A percentile compares a stretch with the other conserved stretches of the same genome.
These are phyloP conservation scores for Metschnikowia continentalis DNA, from an alignment of 805 yeast species.

Conservation along the genomic window DNA sequence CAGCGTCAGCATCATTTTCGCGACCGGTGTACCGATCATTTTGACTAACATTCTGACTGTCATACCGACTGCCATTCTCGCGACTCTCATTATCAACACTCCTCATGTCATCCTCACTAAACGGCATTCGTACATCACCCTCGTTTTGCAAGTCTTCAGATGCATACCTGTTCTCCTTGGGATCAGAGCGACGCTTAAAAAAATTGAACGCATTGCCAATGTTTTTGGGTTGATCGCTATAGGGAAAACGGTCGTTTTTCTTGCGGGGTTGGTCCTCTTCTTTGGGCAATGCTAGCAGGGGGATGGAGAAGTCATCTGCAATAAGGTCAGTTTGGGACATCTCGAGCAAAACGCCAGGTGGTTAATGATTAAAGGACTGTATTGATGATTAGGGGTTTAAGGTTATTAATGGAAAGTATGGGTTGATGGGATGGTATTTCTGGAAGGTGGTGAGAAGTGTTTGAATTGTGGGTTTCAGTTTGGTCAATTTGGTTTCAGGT, in stretches of 20 bases:
- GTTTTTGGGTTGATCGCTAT: constrained; percentile 16
- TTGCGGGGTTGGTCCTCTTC: neutral
- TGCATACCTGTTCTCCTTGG: constrained; percentile 29
- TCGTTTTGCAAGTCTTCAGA: constrained; percentile 28
- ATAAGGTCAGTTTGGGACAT: constrained; percentile 3
- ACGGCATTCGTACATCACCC: constrained; percentile 20
- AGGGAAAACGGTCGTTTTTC: constrained; percentile 1
- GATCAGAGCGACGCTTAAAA: constrained; percentile 25
- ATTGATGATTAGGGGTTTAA: too few species aligned
- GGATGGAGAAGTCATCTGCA: constrained; percentile 7
- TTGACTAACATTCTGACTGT: neutral
- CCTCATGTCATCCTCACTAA: constrained; percentile 13
- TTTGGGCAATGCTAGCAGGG: constrained; percentile 9
- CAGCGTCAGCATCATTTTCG: too few species aligned
- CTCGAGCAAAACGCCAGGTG: too few species aligned
- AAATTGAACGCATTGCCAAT: constrained; percentile 33
- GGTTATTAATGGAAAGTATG: neutral
- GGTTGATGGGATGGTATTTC: too few species aligned
- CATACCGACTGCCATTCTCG: neutral
- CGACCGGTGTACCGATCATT: neutral
- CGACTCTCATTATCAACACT: constrained; percentile 6
- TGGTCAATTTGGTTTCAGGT: too few species aligned
- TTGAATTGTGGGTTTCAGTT: too few species aligned
- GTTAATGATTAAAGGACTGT: too few species aligned
- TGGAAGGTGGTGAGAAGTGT: too few species aligned